Evolutionary conservation across 106 monocot genomes (phyloP).

Genomic region (Dioscorea alata): DNA sequence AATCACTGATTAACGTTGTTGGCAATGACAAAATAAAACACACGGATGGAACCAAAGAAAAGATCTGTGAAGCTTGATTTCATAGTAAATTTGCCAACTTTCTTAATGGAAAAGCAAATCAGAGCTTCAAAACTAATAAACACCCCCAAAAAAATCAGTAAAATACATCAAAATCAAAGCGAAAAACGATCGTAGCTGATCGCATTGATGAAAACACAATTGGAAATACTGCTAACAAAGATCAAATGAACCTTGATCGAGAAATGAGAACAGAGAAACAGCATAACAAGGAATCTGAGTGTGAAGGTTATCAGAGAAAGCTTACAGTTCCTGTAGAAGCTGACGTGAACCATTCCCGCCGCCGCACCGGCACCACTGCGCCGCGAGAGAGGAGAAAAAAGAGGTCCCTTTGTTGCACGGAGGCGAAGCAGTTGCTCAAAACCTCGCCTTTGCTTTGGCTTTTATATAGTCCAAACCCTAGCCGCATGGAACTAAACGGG

Average conservation of each 20-base stretch:
- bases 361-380: not conserved
- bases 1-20: not conserved
- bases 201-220: not conserved
- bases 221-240: not conserved
- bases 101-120: not conserved
- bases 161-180: not conserved
- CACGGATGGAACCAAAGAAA: not conserved
- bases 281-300: not conserved
- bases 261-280: not conserved
- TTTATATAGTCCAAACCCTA: no score
- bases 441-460: no score
- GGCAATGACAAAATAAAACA: not conserved
- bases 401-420: no score
- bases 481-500: no score
- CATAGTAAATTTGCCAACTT: not conserved
- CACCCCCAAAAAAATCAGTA: not conserved
- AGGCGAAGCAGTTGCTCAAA: no score
- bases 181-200: not conserved
- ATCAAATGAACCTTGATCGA: no score
- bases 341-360: constrained; percentile 3
- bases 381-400: no score
- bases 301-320: no score
- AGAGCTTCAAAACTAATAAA: not conserved
- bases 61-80: not conserved
- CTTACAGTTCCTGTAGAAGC: constrained; percentile 11